Evolutionary conservation across 176 grass and related monocot genomes (phyloP).

Genomic region (Luzula sylvatica): DNA sequence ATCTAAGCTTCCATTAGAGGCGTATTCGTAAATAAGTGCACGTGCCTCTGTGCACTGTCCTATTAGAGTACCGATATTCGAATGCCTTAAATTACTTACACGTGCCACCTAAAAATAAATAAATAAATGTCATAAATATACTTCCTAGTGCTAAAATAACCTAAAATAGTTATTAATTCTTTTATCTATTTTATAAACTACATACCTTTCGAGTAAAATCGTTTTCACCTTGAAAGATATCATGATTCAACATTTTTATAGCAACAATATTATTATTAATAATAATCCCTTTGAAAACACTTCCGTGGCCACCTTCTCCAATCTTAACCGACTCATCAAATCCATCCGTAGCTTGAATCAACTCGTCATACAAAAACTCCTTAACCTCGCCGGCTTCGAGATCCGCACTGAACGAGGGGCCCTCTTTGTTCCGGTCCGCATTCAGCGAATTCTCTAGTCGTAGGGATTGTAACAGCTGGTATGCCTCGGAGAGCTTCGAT

Average conservation of each 20-base stretch:
- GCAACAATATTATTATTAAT: constrained; percentile 23
- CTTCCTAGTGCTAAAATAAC: not conserved
- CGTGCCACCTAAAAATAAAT: constrained; percentile 16
- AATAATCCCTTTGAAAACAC: constrained; percentile 33
- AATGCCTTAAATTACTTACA: constrained; percentile 27
- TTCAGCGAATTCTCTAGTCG: constrained; percentile 10
- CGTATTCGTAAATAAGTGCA: constrained; percentile 42
- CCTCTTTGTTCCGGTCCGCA: not conserved
- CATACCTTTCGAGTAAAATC: constrained; percentile 29
- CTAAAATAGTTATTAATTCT: not conserved
- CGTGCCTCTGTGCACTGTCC: constrained; percentile 45
- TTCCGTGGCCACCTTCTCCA: constrained; percentile 21
- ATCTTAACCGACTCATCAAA: constrained; percentile 41
- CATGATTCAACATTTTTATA: constrained; percentile 30
- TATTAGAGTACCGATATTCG: constrained; percentile 24
- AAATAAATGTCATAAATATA: not conserved
- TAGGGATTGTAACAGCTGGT: constrained; percentile 30
- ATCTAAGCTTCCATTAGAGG: constrained; percentile 37
- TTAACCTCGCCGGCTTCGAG: not conserved
- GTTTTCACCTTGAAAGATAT: constrained; percentile 18
- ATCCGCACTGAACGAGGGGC: not conserved
- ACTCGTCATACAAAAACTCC: constrained; percentile 26
- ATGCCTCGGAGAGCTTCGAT: constrained; percentile 34
- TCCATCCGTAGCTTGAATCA: constrained; percentile 31
- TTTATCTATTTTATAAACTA: not conserved